Evolutionary conservation across 1,284 basidiomycete species (phyloP), one percentile per base, ranked within the genome.

Genomic region (Cryptococcus jaspeensis): DNA sequence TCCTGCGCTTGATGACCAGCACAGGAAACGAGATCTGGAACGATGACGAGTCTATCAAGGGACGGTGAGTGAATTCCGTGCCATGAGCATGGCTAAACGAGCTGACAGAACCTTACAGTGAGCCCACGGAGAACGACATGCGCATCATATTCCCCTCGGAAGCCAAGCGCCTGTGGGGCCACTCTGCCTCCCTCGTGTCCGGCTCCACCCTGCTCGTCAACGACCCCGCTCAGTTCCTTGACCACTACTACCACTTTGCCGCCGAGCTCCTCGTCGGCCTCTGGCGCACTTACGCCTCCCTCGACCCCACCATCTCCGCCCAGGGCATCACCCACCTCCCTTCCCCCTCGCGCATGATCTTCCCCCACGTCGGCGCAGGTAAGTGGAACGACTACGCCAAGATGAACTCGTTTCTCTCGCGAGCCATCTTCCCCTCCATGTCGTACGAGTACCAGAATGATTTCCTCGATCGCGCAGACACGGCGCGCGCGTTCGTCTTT

Each of bases 211-310:
- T 77, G 62, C 65, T 92, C 12, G 81, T 87, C 37, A 92, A 92
- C 64, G 91, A 94, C 65, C 85, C 87, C 3, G 83, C 84, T 23
- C 90, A 93, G 81, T 93, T 90, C 90, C 73, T 71, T 83, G 75
- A 77, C 59, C 76, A 78, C 62, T 78, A 78, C 64, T 78, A 78
- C 62, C 73, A 75, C 63, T 73, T 56, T 56, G 85, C 88, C 32
- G 91, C 91, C 5, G 92, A 95, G 71, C 83, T 92, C 16, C 87
- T 89, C 76, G 90, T 90, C 60, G 90, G 91, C 44, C 83, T 92
- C 63, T 93, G 90, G 90, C 83, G 90, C 22, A 86, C 90, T 0
- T 93, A 92, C 70, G 84, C 89, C 36, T 86, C 88, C 1, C 81
- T 92, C 16, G 90, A 92, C 73, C 82, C 83, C 0, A 78, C 78